Evolutionary conservation across 176 grass and related monocot species (phyloP).

Genomic region (Urochloa ruziziensis): DNA sequence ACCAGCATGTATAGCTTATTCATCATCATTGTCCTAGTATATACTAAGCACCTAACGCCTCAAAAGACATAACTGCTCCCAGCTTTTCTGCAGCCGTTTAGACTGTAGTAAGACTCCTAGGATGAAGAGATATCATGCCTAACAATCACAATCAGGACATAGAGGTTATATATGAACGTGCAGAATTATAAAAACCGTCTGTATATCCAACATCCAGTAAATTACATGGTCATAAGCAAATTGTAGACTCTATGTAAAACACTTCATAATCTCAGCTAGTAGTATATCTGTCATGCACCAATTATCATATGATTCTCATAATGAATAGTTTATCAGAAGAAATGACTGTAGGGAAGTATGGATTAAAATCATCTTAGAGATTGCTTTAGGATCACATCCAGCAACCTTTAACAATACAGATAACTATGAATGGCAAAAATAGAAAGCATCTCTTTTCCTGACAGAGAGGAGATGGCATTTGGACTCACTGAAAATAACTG

Average conservation of each 20-base stretch:
- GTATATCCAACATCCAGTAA: neutral
- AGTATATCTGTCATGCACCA: neutral
- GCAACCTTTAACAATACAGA: neutral
- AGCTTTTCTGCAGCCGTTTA: slow-evolving; percentile 9
- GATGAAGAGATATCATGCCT: neutral
- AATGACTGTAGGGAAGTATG: neutral
- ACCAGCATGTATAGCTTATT: neutral
- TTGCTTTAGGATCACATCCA: neutral
- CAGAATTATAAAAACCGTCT: neutral
- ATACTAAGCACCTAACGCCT: neutral
- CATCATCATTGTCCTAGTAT: neutral
- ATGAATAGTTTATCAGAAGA: neutral
- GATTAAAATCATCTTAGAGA: neutral
- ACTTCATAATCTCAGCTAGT: neutral
- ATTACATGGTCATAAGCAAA: slow-evolving; percentile 3
- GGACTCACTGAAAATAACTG: neutral
- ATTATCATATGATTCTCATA: neutral
- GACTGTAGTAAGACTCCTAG: neutral
- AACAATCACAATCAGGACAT: slow-evolving; percentile 2
- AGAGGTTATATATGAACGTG: neutral
- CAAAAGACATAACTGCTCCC: neutral
- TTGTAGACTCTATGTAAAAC: neutral
- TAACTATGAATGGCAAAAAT: neutral
- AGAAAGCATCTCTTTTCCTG: neutral
- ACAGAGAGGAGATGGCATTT: neutral